phyloP scores from a whole-genome alignment of 768 basidiomycete genomes.

The Rhizopogon sp. region DNA sequence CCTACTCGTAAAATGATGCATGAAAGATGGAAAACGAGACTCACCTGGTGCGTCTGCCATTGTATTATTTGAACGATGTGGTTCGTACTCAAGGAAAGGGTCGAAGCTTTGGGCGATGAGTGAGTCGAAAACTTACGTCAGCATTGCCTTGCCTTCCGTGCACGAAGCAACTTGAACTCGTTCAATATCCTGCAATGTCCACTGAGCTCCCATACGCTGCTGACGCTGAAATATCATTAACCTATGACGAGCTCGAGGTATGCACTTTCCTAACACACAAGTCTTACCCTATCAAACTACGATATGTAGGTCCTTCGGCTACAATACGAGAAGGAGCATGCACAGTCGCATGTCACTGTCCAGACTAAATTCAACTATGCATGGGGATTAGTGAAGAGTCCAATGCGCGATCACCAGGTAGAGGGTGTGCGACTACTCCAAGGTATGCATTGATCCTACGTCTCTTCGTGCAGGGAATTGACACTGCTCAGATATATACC shows the following conservation, averaged over 20 bases:
- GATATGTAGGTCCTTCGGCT: constrained; percentile 63
- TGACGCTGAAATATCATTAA: constrained; percentile 84
- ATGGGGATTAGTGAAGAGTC: constrained; percentile 96
- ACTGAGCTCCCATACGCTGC: constrained; percentile 95
- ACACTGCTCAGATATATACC: constrained; percentile 72
- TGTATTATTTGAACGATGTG: constrained; percentile 19
- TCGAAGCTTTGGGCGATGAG: neutral
- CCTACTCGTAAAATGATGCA: constrained; percentile 21
- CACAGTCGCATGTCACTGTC: constrained; percentile 78
- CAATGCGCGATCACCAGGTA: constrained; percentile 76
- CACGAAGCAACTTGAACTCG: neutral
- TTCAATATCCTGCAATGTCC: constrained; percentile 38
- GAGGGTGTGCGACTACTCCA: constrained; percentile 90
- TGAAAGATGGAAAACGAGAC: constrained; percentile 20
- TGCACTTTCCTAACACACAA: neutral
- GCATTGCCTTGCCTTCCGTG: constrained; percentile 17
- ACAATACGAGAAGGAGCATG: constrained; percentile 87
- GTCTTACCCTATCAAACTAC: neutral
- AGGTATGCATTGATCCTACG: constrained; percentile 42
- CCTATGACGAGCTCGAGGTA: constrained; percentile 89
- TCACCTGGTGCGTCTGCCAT: constrained; percentile 59
- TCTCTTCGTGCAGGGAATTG: constrained; percentile 5
- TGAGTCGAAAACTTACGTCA: constrained; percentile 20
- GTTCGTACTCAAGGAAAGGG: constrained; percentile 13
- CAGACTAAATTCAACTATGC: constrained; percentile 98